Conservation (phyloP, 495 filamentous ascomycete species). For the Talaromyces liani region DNA sequence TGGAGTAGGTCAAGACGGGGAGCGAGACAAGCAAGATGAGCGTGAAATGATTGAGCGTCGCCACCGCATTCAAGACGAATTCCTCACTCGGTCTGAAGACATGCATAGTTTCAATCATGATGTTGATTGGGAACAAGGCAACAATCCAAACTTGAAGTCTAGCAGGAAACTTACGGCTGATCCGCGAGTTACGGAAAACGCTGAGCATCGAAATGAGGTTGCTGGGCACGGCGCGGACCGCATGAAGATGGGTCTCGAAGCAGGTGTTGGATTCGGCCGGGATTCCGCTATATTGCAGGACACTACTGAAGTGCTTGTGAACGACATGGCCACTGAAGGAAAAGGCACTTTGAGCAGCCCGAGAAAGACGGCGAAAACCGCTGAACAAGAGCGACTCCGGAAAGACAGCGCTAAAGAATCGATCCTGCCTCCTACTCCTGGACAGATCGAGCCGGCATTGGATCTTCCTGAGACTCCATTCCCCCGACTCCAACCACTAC, state of each 20-base stretch:
- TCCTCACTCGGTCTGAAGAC: conserved; percentile 51
- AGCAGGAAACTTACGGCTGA: conserved; percentile 56
- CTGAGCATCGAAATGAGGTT: conserved; percentile 65
- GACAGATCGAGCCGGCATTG: conserved; percentile 16
- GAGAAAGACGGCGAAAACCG: conserved; percentile 23
- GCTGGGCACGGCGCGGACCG: conserved; percentile 68
- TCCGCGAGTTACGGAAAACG: conserved; percentile 54
- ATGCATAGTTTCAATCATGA: conserved; percentile 82
- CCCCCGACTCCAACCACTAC: conserved; percentile 60
- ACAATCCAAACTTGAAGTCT: conserved; percentile 53
- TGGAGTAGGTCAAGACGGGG: conserved; percentile 24
- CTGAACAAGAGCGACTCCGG: conserved; percentile 12
- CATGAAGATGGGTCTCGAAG: conserved; percentile 49
- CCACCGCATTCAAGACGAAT: conserved; percentile 53
- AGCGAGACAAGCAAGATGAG: conserved; percentile 39
- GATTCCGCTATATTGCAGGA: conserved; percentile 58
- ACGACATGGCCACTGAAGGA: conserved; percentile 51
- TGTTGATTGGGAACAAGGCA: conserved; percentile 59
- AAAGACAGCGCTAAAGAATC: conserved; percentile 32
- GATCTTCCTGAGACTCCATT: conserved; percentile 21
- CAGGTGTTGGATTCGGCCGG: conserved; percentile 50
- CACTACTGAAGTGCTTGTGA: conserved; percentile 58
- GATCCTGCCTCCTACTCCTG: conserved; percentile 42
- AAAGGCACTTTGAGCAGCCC: conserved; percentile 48
- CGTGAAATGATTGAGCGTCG: conserved; percentile 48